Evolutionary conservation across 352 stramenopile genomes (phyloP).

Genomic region (Phytopythium aichiense): DNA sequence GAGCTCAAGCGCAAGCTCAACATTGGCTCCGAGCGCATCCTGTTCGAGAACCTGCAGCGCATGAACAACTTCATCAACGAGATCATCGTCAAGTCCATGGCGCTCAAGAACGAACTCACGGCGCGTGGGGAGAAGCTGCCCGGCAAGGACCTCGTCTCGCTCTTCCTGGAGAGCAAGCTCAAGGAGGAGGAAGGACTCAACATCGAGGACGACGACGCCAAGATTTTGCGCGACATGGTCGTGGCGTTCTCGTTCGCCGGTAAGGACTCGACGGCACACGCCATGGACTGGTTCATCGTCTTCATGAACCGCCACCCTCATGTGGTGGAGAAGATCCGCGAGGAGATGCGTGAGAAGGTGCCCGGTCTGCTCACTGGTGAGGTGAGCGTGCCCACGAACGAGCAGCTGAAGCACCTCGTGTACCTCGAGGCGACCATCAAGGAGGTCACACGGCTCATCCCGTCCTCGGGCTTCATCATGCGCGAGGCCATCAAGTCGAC

Average conservation of each 20-base stretch:
- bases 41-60: conserved; percentile 28
- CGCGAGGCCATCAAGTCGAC: conserved; percentile 36
- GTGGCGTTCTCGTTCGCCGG: conserved; percentile 74
- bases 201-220: conserved; percentile 23
- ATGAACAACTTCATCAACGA: conserved; percentile 41
- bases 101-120: conserved; percentile 18
- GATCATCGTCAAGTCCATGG: conserved; percentile 46
- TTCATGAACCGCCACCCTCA: conserved; percentile 48
- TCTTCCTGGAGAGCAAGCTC: conserved; percentile 38
- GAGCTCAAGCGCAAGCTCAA: conserved; percentile 29
- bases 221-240: conserved; percentile 64
- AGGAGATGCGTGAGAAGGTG: conserved; percentile 47
- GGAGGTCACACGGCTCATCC: conserved; percentile 63
- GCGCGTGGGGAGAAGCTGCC: too few species aligned
- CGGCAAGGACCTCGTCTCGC: conserved; percentile 43
- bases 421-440: conserved; percentile 57
- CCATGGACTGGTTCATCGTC: conserved; percentile 68
- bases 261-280: conserved; percentile 63
- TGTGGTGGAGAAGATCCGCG: conserved; percentile 43
- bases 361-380: conserved; percentile 22
- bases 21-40: conserved; percentile 30
- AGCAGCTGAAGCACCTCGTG: conserved; percentile 40
- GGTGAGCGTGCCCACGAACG: conserved; percentile 25
- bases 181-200: conserved; percentile 18
- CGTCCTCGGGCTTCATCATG: conserved; percentile 47